Conservation (phyloP, 2,329 filamentous ascomycete species). For the Calonectria pseudoreteaudii region DNA sequence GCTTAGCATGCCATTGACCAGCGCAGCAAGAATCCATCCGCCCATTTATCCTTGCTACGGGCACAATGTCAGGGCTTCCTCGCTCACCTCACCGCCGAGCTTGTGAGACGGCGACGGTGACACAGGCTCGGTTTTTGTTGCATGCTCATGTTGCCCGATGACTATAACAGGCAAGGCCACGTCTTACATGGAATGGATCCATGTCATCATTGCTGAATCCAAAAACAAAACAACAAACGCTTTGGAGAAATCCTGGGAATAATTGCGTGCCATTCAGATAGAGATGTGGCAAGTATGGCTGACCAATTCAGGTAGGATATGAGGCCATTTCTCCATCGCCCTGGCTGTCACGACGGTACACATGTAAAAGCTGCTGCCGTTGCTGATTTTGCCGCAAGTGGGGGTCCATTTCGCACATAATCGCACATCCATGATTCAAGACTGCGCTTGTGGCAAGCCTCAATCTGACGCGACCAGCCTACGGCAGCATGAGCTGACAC, state of each 20-base stretch:
- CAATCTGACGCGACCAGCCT: background rate
- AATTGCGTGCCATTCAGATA: background rate
- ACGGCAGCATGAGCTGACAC: background rate
- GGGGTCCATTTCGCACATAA: slow-evolving; percentile 15
- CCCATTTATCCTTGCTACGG: slow-evolving; percentile 16
- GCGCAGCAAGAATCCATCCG: slow-evolving; percentile 19
- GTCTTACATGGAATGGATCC: slow-evolving; percentile 9
- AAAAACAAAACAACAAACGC: background rate
- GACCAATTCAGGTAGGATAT: slow-evolving; percentile 1
- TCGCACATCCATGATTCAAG: slow-evolving; percentile 3
- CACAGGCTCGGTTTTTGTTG: slow-evolving; percentile 7
- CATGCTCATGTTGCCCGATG: slow-evolving; percentile 5
- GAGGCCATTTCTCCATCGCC: slow-evolving; percentile 11
- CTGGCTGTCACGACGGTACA: slow-evolving; percentile 9
- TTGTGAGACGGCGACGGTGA: slow-evolving; percentile 10
- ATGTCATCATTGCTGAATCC: background rate
- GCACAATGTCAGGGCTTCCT: slow-evolving; percentile 10
- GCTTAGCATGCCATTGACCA: slow-evolving; percentile 21
- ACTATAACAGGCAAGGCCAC: background rate
- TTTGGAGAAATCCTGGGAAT: background rate
- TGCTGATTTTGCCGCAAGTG: slow-evolving; percentile 8
- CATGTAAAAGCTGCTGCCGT: slow-evolving; percentile 11
- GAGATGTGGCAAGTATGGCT: background rate
- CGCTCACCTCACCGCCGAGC: slow-evolving; percentile 21
- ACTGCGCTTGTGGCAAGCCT: slow-evolving; percentile 6